Percentiles rank a stretch among this genome's conserved stretches.
Conservation (phyloP, 2,329 filamentous ascomycete species). For the Cladosporium austrohemisphaericum region DNA sequence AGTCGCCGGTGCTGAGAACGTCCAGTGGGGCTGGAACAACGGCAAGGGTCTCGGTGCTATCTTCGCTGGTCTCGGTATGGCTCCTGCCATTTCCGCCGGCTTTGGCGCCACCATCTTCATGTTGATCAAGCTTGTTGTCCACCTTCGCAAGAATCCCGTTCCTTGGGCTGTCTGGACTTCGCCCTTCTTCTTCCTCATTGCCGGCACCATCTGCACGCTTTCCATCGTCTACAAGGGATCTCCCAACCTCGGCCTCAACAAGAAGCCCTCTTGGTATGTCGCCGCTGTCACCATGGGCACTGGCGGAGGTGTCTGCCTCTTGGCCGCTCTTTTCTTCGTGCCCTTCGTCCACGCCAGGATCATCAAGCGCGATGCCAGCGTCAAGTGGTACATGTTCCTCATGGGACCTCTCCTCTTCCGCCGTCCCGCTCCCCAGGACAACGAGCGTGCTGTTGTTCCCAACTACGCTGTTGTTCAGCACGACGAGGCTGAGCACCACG, state of each 20-base stretch:
- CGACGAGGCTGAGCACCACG: constrained; percentile 35
- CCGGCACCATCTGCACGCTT: constrained; percentile 50
- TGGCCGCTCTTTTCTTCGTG: constrained; percentile 43
- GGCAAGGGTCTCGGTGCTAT: constrained; percentile 45
- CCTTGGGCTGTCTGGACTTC: constrained; percentile 49
- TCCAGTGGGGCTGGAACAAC: constrained; percentile 42
- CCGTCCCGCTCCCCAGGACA: constrained; percentile 53
- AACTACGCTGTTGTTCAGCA: constrained; percentile 76
- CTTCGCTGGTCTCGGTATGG: constrained; percentile 45
- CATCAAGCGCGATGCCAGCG: constrained; percentile 31
- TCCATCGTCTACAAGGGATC: constrained; percentile 55
- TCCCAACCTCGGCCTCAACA: constrained; percentile 44
- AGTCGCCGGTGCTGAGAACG: constrained; percentile 42
- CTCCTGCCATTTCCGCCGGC: constrained; percentile 45
- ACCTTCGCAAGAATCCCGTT: constrained; percentile 48
- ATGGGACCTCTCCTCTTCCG: constrained; percentile 39
- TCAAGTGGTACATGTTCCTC: constrained; percentile 33
- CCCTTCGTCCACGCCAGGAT: constrained; percentile 33
- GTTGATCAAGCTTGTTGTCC: constrained; percentile 48
- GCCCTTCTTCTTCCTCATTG: constrained; percentile 49
- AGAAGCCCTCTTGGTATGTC: constrained; percentile 41
- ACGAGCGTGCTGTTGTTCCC: constrained; percentile 58
- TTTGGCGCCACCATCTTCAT: constrained; percentile 51
- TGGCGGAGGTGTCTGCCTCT: constrained; percentile 31
- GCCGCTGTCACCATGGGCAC: constrained; percentile 49